These are phyloP conservation scores for Ustilago xerochloae DNA, from an alignment of 1,284 basidiomycete genomes.

Conservation along the genomic window DNA sequence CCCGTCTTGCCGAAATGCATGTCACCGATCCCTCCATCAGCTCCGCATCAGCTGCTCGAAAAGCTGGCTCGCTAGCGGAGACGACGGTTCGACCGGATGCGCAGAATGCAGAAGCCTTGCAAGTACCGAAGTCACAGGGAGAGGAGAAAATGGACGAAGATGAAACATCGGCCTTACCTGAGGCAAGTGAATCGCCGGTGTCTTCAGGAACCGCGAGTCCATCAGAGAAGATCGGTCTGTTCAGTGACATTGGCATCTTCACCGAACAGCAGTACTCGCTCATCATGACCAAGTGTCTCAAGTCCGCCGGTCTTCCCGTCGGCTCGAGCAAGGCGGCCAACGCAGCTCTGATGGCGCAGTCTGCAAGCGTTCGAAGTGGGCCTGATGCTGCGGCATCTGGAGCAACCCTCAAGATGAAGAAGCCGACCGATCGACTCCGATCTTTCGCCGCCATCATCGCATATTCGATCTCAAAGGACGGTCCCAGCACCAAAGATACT, in stretches of 20 bases:
- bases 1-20: slow-evolving; percentile 81
- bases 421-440: slow-evolving; percentile 77
- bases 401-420: slow-evolving; percentile 80
- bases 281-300: slow-evolving; percentile 85
- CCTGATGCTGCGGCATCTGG: slow-evolving; percentile 74
- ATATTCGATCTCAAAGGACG: slow-evolving; percentile 90
- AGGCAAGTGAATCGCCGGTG: background rate
- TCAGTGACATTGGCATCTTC: slow-evolving; percentile 89
- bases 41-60: slow-evolving; percentile 27
- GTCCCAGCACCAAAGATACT: slow-evolving; percentile 69
- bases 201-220: slow-evolving; percentile 23
- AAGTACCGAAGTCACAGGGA: background rate
- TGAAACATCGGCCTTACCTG: background rate
- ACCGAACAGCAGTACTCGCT: slow-evolving; percentile 85
- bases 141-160: slow-evolving; percentile 18
- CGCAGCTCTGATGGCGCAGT: slow-evolving; percentile 61
- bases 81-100: slow-evolving; percentile 16
- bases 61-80: slow-evolving; percentile 21
- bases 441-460: slow-evolving; percentile 87
- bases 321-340: slow-evolving; percentile 68
- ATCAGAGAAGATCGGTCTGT: slow-evolving; percentile 60
- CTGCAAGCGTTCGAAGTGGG: slow-evolving; percentile 63
- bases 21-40: slow-evolving; percentile 70
- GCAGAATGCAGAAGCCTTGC: background rate
- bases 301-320: slow-evolving; percentile 79